A percentile compares a stretch with the other conserved stretches of the same genome.
Evolutionary conservation across 441 rosid species (phyloP).

Genomic region (Macaranga tanarius): DNA sequence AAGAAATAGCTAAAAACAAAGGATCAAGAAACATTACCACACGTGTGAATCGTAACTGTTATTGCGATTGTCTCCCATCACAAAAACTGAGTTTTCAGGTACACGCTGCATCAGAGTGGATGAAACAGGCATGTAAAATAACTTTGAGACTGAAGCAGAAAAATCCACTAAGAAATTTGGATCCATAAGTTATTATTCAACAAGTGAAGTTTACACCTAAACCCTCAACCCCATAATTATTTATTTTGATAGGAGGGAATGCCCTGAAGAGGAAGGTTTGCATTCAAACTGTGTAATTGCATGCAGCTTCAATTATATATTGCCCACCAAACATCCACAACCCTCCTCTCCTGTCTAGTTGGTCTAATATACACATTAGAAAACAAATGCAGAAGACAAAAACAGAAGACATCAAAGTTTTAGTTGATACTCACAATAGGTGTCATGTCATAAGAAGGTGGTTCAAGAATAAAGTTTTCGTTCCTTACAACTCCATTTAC

Average conservation of each 20-base stretch:
- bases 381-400: constrained; percentile 5
- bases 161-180: not conserved
- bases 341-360: not conserved
- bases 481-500: constrained; percentile 70
- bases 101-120: constrained; percentile 49
- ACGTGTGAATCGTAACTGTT: constrained; percentile 95
- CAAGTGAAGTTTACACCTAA: not conserved
- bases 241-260: too few relatives aligned
- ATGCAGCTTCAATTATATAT: not conserved
- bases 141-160: not conserved
- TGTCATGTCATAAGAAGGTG: constrained; percentile 81
- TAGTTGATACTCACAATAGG: constrained; percentile 59
- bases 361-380: not conserved
- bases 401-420: not conserved
- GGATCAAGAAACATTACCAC: constrained; percentile 49
- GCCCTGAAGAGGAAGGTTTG: not conserved
- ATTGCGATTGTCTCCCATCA: constrained; percentile 98
- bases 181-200: not conserved
- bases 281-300: not conserved
- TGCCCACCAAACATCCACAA: not conserved
- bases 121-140: not conserved
- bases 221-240: too few relatives aligned
- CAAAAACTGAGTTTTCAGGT: constrained; percentile 81
- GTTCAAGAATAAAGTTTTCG: constrained; percentile 69
- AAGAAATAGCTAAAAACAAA: not conserved